Evolutionary conservation across 352 stramenopile genomes (phyloP), one percentile per base, ranked within the genome.

Genomic region (Globisporangium rhizosaccharum): DNA sequence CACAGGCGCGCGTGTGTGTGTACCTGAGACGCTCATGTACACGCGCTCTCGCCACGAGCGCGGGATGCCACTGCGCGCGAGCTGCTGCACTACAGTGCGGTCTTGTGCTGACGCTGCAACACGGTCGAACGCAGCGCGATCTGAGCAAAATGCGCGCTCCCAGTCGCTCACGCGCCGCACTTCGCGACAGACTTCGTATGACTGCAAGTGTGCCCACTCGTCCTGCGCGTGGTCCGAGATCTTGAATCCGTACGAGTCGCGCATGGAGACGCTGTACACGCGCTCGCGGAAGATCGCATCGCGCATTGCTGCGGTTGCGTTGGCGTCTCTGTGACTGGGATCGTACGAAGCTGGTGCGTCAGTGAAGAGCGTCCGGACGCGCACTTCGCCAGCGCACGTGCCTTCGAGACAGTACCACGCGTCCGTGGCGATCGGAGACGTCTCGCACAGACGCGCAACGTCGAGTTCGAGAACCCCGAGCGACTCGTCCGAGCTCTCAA

Each of bases 171-270:
- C 58, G 7, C 83, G 83, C 28, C 76, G 75, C 47, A 85, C 62
- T 41, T 92, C 83, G 61, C 83, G 70, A 44, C 79, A 92, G n/a
- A 85, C 77, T 30, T 88, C 61, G 42, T 92, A 92, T 14, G 79
- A 88, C 17, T 69, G 68, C 57, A 92, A 68, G 53, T 92, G 83
- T 10, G 70, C 56, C 76, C 77, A 90, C 23, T 87, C 68, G 23
- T 65, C 53, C 10, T 65, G 55, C 11, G 63, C 65, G 20, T 61
- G 52, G 8, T 75, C 59, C 1, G 79, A 64, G 55, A 92, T 82
- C n/a, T 65, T 65, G 56, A 92, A 92, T 14, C 80, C 82, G 49
- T 90, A 89, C 28, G 77, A 72, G 23, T 92, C 82, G 9, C 65
- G 72, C 63, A 77, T 72, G 15, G 61, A 66, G 14, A 46, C 54